Evolutionary conservation across 2,329 filamentous ascomycete genomes (phyloP).

Genomic region (Arthrobotrys sphaeroides): DNA sequence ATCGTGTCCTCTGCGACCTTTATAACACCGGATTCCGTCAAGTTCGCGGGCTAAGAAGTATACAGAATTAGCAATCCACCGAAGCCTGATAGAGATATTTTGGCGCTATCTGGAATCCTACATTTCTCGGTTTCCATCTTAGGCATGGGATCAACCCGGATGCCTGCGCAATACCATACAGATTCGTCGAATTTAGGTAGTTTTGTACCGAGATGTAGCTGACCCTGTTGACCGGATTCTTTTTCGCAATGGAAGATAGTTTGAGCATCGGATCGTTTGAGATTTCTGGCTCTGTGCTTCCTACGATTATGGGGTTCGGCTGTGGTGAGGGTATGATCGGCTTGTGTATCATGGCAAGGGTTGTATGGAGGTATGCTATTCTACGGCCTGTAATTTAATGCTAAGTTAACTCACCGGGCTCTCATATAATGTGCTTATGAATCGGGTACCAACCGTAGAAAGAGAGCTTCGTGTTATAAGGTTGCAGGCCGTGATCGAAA

Average conservation of each 20-base stretch:
- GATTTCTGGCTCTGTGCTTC: slow-evolving; percentile 62
- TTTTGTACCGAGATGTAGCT: slow-evolving; percentile 69
- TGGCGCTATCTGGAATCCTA: slow-evolving; percentile 61
- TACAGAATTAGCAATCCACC: slow-evolving; percentile 8
- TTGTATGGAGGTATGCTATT: slow-evolving; percentile 50
- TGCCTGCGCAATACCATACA: slow-evolving; percentile 74
- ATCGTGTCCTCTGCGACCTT: slow-evolving; percentile 79
- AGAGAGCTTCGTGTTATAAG: slow-evolving; percentile 93
- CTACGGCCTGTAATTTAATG: slow-evolving; percentile 38
- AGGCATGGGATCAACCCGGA: slow-evolving; percentile 79
- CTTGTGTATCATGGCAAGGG: slow-evolving; percentile 43
- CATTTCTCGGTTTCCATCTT: slow-evolving; percentile 87
- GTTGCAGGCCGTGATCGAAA: slow-evolving; percentile 92
- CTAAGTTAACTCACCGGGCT: slow-evolving; percentile 49
- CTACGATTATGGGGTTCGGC: background rate
- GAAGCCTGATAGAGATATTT: background rate
- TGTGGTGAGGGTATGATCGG: background rate
- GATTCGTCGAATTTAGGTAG: slow-evolving; percentile 71
- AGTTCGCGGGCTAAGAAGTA: slow-evolving; percentile 69
- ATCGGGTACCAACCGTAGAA: slow-evolving; percentile 73
- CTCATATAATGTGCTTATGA: background rate
- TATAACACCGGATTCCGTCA: slow-evolving; percentile 76
- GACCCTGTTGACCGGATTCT: slow-evolving; percentile 69
- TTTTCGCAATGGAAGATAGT: slow-evolving; percentile 72
- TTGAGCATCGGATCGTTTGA: slow-evolving; percentile 72